phyloP scores from a whole-genome alignment of 805 yeast species.

The Cyberlindnera veronae region DNA sequence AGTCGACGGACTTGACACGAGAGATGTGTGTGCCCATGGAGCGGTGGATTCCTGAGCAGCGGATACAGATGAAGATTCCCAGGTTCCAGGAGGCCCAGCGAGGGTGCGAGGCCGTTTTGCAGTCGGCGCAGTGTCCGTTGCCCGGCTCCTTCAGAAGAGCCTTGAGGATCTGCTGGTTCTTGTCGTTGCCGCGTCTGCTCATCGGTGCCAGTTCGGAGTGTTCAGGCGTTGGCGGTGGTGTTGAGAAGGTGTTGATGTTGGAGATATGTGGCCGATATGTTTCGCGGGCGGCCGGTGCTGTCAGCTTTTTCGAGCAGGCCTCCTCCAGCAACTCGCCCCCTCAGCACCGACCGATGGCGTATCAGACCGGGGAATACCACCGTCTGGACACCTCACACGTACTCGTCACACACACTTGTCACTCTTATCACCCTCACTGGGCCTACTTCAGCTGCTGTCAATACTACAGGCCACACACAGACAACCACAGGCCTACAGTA shows the following conservation, averaged over 20 bases:
- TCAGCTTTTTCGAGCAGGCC: background rate
- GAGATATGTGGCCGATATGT: background rate
- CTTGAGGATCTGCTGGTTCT: slow-evolving; percentile 51
- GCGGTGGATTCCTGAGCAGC: slow-evolving; percentile 95
- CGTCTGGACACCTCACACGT: too few species aligned
- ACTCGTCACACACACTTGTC: background rate
- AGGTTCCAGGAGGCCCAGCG: slow-evolving; percentile 98
- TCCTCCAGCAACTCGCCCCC: too few species aligned
- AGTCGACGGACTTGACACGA: slow-evolving; percentile 87
- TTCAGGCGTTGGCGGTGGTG: background rate
- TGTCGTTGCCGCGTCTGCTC: slow-evolving; percentile 20
- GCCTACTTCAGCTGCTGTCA: too few species aligned
- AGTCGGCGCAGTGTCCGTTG: slow-evolving; percentile 85
- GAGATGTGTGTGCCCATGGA: slow-evolving; percentile 95
- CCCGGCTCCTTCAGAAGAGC: slow-evolving; percentile 72
- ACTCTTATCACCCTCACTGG: too few species aligned
- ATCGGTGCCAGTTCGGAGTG: slow-evolving; percentile 1
- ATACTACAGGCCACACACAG: too few species aligned
- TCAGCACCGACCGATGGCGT: too few species aligned
- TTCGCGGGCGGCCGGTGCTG: background rate
- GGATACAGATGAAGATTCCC: slow-evolving; percentile 88
- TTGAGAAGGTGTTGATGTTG: background rate
- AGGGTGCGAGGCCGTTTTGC: slow-evolving; percentile 86
- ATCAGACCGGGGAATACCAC: too few species aligned
- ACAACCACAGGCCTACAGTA: too few species aligned